Base-by-base conservation (phyloP, 73 alveolate species). In the Uronychia setigera region DNA sequence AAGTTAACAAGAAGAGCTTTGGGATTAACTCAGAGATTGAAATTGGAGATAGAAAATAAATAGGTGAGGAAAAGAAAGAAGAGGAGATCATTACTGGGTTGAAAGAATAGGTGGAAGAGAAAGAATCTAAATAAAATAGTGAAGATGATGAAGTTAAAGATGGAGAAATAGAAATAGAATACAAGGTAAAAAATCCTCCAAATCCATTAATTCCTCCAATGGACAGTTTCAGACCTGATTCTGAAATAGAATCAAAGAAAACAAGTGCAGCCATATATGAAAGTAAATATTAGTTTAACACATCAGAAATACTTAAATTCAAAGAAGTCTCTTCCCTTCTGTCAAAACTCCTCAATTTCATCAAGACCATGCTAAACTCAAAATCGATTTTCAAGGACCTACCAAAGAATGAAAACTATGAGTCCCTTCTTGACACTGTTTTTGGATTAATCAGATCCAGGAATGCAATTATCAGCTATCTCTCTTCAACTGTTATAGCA, bases 301-400 rank as follows among this genome's bases (percentile, higher is more conserved):
- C 67, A 11, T 19, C 67, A 46, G 67, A 46, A 19, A 19, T 46
- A 46, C n/a, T 19, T 19, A 11, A 46, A 19, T 46, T 11, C 67
- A 46, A 46, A 19, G 67, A 46, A 19, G 19, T 46, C 67, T 46
- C n/a, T 19, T 46, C 67, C 5, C 5, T 19, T 19, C 67, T 46
- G n/a, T 80, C 86, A 0, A 34, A 57, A 76, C 77, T 80, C 19
- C 79, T 80, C 79, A 80, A 80, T 29, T 80, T 80, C n/a, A 31
- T 58, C n/a, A 30, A 76, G 28, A 31, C 57, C 25, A 9, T 80
- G 79, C n/a, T 76, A 0, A 80, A 80, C 79, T 80, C 86, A 19
- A 80, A 58, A 28, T 27, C 86, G 59, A 35, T 33, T 59, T 80
- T 80, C 58, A 80, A 46, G 35, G 86, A 80, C 5, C 79, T 80